These are phyloP conservation scores for Phytophthora agathidicida DNA, from an alignment of 352 stramenopile genomes.

Conservation along the genomic window DNA sequence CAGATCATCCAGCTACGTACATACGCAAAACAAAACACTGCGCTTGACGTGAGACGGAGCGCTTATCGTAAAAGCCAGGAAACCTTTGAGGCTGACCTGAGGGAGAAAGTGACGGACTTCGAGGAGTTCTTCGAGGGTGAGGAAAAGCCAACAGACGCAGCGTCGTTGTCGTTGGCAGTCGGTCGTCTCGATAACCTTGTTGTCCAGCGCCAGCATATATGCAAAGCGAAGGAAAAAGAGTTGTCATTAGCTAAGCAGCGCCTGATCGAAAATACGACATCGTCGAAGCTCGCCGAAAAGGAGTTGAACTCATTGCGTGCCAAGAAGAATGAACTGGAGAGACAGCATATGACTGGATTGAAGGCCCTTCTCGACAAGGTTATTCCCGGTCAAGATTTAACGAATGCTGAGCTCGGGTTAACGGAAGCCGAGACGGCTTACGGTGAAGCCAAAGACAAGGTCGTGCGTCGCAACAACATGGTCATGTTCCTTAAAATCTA, in stretches of 20 bases:
- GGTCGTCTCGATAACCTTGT: conserved; percentile 35
- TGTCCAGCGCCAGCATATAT: conserved; percentile 18
- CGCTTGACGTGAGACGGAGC: conserved; percentile 54
- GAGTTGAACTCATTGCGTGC: conserved; percentile 36
- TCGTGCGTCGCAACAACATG: conserved; percentile 78
- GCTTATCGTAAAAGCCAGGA: conserved; percentile 55
- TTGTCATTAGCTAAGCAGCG: conserved; percentile 37
- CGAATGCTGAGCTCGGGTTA: conserved; percentile 55
- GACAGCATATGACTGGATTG: conserved; percentile 54
- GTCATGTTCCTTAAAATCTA: conserved; percentile 86
- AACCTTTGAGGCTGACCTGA: conserved; percentile 43
- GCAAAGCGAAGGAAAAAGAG: conserved; percentile 36
- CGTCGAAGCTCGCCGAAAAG: conserved; percentile 59
- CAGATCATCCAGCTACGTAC: conserved; percentile 62
- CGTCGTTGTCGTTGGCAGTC: conserved; percentile 31
- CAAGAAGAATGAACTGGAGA: conserved; percentile 64
- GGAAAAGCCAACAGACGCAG: conserved; percentile 37
- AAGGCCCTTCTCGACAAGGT: conserved; percentile 58
- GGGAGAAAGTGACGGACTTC: conserved; percentile 55
- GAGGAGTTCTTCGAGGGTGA: conserved; percentile 33
- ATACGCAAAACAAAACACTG: conserved; percentile 53
- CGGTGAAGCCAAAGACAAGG: conserved; percentile 85
- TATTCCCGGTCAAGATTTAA: conserved; percentile 46
- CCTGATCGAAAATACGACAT: conserved; percentile 59
- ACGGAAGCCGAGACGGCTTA: conserved; percentile 65